Evolutionary conservation across 176 grass and related monocot species (phyloP), one percentile per base, ranked within the genome.

Genomic region (Carex littledalei): DNA sequence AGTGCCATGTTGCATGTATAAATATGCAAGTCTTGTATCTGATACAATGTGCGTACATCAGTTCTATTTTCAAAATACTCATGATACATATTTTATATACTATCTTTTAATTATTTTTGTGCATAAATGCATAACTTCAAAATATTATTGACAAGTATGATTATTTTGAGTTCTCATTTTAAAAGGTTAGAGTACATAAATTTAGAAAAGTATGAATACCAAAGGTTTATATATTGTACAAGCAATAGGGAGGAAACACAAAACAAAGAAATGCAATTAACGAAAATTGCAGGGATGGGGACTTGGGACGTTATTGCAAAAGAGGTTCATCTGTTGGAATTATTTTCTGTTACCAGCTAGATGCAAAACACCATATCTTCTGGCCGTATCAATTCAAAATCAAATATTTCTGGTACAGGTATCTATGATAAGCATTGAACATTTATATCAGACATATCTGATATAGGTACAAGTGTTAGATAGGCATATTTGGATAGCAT

Each of bases 111-210:
- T 45, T 71, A 71, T 71, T 18, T 64, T 31, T 26, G 10, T 64
- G 21, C 47, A 50, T 50, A 50, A 24, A 10, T 71, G 37, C 68
- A 71, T 20, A 71, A 45, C 17, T 41, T 11, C 6, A 68, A 71
- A 45, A 50, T 50, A 50, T 50, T 50, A 50, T 50, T 50, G 47
- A 50, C 47, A 12, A 50, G 47, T 20, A 71, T 71, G 41, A 71
- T 64, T 12, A 64, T 10, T 71, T 71, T 71, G 68, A 47, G 68
- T 45, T 71, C 8, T 71, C 68, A 45, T 71, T 71, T n/a, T 71
- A 11, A 21, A n/a, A 71, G 37, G 68, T n/a, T 43, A 71, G 67
- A 71, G 26, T 64, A 21, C 10, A 64, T 29, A 13, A 64, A 29
- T 64, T 68, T 37, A 17, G 32, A 68, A 68, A 68, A 68, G 35